Percentiles rank a stretch among this genome's conserved stretches.
Evolutionary conservation across 345 rosid genomes (phyloP).

Genomic region (Zanthoxylum bungeanum): DNA sequence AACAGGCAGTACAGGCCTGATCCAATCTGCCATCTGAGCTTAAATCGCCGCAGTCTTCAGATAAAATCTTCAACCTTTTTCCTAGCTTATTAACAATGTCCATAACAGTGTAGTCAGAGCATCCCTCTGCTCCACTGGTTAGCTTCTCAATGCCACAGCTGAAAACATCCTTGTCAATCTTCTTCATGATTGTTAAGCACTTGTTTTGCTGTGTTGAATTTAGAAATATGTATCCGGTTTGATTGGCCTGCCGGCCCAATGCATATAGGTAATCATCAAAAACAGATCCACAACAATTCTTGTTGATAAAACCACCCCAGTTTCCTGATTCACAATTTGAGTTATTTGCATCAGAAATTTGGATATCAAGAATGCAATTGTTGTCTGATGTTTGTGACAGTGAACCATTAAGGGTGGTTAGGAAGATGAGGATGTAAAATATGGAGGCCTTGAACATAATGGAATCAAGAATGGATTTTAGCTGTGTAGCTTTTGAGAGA

Average conservation of each 20-base stretch:
- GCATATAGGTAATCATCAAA: slow-evolving; percentile 42
- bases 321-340: slow-evolving; percentile 21
- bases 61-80: slow-evolving; percentile 19
- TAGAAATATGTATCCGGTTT: slow-evolving; percentile 37
- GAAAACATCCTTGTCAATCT: slow-evolving; percentile 6
- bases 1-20: slow-evolving; percentile 31
- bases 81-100: slow-evolving; percentile 34
- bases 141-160: slow-evolving; percentile 40
- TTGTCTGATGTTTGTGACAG: background rate
- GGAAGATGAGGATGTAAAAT: slow-evolving; percentile 5
- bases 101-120: slow-evolving; percentile 34
- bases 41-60: slow-evolving; percentile 27
- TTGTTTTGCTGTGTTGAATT: slow-evolving; percentile 29
- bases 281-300: slow-evolving; percentile 27
- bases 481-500: no score
- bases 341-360: slow-evolving; percentile 4
- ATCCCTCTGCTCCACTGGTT: slow-evolving; percentile 37
- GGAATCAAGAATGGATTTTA: background rate
- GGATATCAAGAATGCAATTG: slow-evolving; percentile 33
- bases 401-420: background rate
- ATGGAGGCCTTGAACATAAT: slow-evolving; percentile 2
- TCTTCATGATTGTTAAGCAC: slow-evolving; percentile 35
- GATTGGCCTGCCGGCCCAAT: slow-evolving; percentile 34
- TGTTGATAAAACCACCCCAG: slow-evolving; percentile 39
- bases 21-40: slow-evolving; percentile 5